Percentiles rank a stretch among this genome's conserved stretches.
These are phyloP conservation scores for Mucor piriformis DNA, from an alignment of 371 early-diverging fungal genomes.

Conservation along the genomic window DNA sequence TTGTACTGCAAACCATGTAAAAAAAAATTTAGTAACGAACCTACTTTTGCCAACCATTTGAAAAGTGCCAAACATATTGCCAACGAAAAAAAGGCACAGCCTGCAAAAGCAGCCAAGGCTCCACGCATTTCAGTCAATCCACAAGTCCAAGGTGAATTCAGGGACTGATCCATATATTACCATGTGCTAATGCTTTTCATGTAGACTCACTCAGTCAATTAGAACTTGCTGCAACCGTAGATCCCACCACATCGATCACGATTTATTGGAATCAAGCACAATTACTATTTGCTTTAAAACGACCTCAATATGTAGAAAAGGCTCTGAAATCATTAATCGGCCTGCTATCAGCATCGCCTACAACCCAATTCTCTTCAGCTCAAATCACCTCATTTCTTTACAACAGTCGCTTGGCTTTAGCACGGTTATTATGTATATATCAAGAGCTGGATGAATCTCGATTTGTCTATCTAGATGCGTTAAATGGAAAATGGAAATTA, in stretches of 20 bases:
- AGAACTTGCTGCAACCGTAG: slow-evolving; percentile 5
- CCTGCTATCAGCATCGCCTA: neutral
- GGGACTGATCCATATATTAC: neutral
- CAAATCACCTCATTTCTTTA: slow-evolving; percentile 24
- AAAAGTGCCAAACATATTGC: slow-evolving; percentile 53
- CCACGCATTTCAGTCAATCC: slow-evolving; percentile 13
- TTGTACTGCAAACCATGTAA: slow-evolving; percentile 48
- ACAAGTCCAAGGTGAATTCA: slow-evolving; percentile 21
- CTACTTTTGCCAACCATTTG: slow-evolving; percentile 41
- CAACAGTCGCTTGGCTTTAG: slow-evolving; percentile 25
- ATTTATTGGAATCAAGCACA: slow-evolving; percentile 33
- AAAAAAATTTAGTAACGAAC: slow-evolving; percentile 46
- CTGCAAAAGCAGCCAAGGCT: neutral
- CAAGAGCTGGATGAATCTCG: slow-evolving; percentile 11
- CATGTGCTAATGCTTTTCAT: too few relatives aligned
- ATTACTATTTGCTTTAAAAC: slow-evolving; percentile 24
- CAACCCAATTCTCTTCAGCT: slow-evolving; percentile 9
- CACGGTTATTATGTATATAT: slow-evolving; percentile 37
- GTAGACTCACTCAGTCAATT: slow-evolving; percentile 22
- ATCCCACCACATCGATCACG: slow-evolving; percentile 18
- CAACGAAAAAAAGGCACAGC: slow-evolving; percentile 31
- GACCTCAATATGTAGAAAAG: slow-evolving; percentile 29
- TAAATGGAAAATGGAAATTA: slow-evolving; percentile 27
- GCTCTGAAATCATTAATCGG: slow-evolving; percentile 18
- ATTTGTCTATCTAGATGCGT: slow-evolving; percentile 18